Evolutionary conservation across 2,329 filamentous ascomycete genomes (phyloP).

Genomic region (Fonsecaea nubica): DNA sequence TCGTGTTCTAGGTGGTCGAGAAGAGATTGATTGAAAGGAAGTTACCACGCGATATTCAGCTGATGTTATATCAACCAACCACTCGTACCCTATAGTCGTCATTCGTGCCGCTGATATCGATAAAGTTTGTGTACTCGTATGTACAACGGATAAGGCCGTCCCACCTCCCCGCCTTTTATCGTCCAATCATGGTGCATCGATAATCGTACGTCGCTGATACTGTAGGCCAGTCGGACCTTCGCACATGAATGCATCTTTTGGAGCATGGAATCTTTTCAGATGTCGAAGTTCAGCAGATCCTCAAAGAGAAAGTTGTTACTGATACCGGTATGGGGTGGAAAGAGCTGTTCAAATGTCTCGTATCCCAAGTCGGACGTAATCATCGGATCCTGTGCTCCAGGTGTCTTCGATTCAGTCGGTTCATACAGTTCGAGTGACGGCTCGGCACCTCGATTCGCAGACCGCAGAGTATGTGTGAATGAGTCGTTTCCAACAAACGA

Average conservation of each 20-base stretch:
- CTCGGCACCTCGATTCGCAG: conserved; percentile 22
- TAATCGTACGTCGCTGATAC: conserved; percentile 25
- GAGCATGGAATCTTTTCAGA: conserved; percentile 16
- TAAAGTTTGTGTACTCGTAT: background rate
- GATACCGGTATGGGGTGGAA: conserved; percentile 37
- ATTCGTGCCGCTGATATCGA: background rate
- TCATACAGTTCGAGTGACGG: conserved; percentile 31
- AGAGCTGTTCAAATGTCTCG: conserved; percentile 37
- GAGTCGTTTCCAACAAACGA: conserved; percentile 36
- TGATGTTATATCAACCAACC: background rate
- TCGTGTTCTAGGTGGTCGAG: background rate
- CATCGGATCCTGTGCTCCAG: conserved; percentile 21
- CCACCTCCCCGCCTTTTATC: conserved; percentile 22
- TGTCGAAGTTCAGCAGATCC: conserved; percentile 36
- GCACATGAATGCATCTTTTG: conserved; percentile 12
- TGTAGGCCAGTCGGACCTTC: conserved; percentile 3
- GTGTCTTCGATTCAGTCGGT: conserved; percentile 24
- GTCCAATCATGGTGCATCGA: conserved; percentile 24
- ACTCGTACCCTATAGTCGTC: background rate
- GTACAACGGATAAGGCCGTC: conserved; percentile 28
- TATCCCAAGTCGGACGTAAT: conserved; percentile 32
- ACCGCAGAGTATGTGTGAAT: conserved; percentile 34
- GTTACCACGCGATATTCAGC: background rate
- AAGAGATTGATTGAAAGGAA: background rate
- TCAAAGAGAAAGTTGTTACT: conserved; percentile 40